These are phyloP conservation scores for Apium graveolens DNA, from an alignment of 129 eudicot species.

Conservation along the genomic window DNA sequence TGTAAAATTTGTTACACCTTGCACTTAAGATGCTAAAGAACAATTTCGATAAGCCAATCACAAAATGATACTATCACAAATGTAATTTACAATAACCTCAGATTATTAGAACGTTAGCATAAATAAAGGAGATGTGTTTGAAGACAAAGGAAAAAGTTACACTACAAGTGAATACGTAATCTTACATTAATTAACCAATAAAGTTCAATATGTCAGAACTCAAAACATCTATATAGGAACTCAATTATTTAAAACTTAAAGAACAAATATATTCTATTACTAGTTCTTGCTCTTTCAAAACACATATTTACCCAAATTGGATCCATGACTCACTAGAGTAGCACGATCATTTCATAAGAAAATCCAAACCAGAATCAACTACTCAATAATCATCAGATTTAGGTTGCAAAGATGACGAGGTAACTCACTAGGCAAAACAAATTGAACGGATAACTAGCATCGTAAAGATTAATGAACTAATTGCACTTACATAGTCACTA, in stretches of 20 bases:
- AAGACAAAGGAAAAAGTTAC: not conserved
- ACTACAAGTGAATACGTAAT: not conserved
- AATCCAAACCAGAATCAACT: not conserved
- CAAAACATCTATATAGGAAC: not conserved
- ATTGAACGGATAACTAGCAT: not conserved
- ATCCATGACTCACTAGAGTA: not conserved
- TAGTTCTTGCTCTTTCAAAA: not conserved
- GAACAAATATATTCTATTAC: not conserved
- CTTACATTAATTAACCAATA: not conserved
- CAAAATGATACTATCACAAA: not conserved
- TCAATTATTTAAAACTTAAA: not conserved
- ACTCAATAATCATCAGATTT: not conserved
- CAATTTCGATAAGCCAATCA: not conserved
- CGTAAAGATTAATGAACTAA: conserved; percentile 2
- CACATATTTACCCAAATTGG: no score
- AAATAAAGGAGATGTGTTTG: not conserved
- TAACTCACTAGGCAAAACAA: not conserved
- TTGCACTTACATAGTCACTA: conserved; percentile 42
- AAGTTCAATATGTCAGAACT: not conserved
- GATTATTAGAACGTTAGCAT: not conserved
- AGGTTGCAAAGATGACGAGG: not conserved
- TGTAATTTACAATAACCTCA: not conserved
- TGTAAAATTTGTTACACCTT: not conserved
- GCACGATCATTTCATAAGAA: not conserved
- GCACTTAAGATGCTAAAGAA: not conserved